A percentile compares a stretch with the other conserved stretches of the same genome.
phyloP scores from a whole-genome alignment of 2,329 filamentous ascomycete genomes.

The Eutypa lata region DNA sequence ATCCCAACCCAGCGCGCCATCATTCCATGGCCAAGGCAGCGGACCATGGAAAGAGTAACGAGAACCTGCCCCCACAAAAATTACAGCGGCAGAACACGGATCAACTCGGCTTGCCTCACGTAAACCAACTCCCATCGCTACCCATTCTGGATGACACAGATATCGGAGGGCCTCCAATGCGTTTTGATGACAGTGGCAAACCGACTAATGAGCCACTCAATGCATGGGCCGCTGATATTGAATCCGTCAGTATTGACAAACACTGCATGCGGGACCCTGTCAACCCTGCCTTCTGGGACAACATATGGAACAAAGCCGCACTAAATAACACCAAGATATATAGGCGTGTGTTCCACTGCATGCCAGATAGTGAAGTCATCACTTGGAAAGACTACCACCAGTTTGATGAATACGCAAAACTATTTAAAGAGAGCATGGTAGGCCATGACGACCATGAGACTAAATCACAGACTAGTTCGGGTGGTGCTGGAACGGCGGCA shows the following conservation, averaged over 20 bases:
- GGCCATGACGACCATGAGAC: slow-evolving; percentile 51
- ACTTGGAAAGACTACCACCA: slow-evolving; percentile 93
- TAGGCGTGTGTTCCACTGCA: slow-evolving; percentile 89
- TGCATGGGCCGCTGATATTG: slow-evolving; percentile 64
- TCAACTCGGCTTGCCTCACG: slow-evolving; percentile 64
- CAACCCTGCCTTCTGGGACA: slow-evolving; percentile 75
- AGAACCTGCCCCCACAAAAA: slow-evolving; percentile 56
- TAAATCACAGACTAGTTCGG: slow-evolving; percentile 32
- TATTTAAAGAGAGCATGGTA: slow-evolving; percentile 68
- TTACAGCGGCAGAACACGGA: slow-evolving; percentile 60
- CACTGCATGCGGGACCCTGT: slow-evolving; percentile 95
- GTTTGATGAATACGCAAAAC: slow-evolving; percentile 71
- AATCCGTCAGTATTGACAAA: slow-evolving; percentile 70
- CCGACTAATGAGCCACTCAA: slow-evolving; percentile 43
- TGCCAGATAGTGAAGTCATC: slow-evolving; percentile 91
- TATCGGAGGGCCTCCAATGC: slow-evolving; percentile 70
- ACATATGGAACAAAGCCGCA: slow-evolving; percentile 83
- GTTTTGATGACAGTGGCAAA: slow-evolving; percentile 51
- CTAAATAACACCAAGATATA: slow-evolving; percentile 95
- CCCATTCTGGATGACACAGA: slow-evolving; percentile 75
- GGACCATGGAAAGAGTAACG: slow-evolving; percentile 35
- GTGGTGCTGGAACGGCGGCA: slow-evolving; percentile 12
- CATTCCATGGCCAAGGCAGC: slow-evolving; percentile 29
- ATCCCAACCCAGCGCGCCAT: slow-evolving; percentile 2
- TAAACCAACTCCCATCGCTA: slow-evolving; percentile 68